Evolutionary conservation across 768 basidiomycete species (phyloP), one percentile per base, ranked within the genome.

Genomic region (Candolleomyces aberdarensis): DNA sequence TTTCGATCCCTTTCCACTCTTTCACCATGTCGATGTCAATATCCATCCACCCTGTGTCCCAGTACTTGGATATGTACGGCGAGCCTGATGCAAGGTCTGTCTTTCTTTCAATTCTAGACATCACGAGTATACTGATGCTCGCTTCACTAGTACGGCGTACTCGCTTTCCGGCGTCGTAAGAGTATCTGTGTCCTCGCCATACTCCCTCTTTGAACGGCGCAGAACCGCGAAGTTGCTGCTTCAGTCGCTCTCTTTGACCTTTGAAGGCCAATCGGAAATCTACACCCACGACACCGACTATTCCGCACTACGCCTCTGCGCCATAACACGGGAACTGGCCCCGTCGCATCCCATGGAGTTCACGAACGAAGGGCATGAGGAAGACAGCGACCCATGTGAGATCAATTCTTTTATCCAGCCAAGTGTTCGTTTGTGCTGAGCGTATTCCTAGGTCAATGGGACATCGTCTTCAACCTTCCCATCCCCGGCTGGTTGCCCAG

Each of bases 401-500:
- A 36, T 26, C 3, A 26, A 26, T n/a, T 29, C 43, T 58, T 17
- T n/a, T 57, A 62, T 56, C 40, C 43, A 19, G 26, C 19, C 48
- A 48, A 46, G 17, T 32, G 51, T 15, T 19, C 41, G 49, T 57
- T 41, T 51, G 43, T 36, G 39, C 32, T 62, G 26, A 57, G 52
- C 22, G 36, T 50, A 44, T 19, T 60, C 31, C 62, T 3, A 83
- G 82, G 76, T 65, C 72, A 72, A 39, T 93, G 93, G 88, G 86
- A 89, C 64, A 77, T 94, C 58, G 77, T 87, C 17, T 96, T 96
- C 71, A 87, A 94, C 71, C 74, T 97, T 3, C 81, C 84, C 15
- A 75, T 96, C n/a, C 94, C 94, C 5, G 95, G 94, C 17, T 96
- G 95, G 95, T 80, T 97, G 3, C 94, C 94, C 8, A 78, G 80